A percentile compares a stretch with the other conserved stretches of the same genome.
Evolutionary conservation across 2,329 filamentous ascomycete genomes (phyloP).

Genomic region (Trichoderma afroharzianum): DNA sequence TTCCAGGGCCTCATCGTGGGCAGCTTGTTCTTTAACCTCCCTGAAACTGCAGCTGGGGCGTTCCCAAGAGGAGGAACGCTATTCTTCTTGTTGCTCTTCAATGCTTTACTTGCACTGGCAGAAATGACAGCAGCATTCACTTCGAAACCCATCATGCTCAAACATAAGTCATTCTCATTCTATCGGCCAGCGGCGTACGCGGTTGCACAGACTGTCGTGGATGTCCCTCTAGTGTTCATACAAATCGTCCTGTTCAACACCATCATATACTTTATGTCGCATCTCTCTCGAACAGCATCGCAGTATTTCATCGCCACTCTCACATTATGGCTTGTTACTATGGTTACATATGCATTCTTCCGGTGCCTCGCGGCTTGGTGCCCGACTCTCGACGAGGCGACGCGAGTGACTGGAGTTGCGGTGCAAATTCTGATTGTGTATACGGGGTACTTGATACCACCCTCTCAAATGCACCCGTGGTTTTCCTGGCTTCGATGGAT

Average conservation of each 20-base stretch:
- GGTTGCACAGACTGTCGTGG: conserved; percentile 53
- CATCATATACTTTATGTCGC: conserved; percentile 74
- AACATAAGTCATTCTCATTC: conserved; percentile 68
- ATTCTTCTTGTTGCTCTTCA: conserved; percentile 53
- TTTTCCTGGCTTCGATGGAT: conserved; percentile 72
- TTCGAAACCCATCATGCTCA: conserved; percentile 62
- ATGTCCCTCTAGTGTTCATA: conserved; percentile 59
- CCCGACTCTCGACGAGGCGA: conserved; percentile 59
- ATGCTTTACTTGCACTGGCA: conserved; percentile 65
- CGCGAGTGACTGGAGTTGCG: conserved; percentile 53
- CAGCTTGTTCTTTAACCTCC: conserved; percentile 71
- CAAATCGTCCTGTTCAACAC: conserved; percentile 67
- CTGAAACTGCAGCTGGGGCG: conserved; percentile 57
- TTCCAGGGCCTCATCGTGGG: conserved; percentile 73
- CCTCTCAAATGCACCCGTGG: conserved; percentile 49
- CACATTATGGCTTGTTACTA: conserved; percentile 56
- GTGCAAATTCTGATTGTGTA: conserved; percentile 65
- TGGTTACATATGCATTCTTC: conserved; percentile 57
- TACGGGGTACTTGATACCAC: conserved; percentile 62
- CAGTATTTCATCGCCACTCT: conserved; percentile 65
- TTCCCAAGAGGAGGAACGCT: conserved; percentile 51
- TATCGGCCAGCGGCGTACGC: conserved; percentile 58
- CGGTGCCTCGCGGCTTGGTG: conserved; percentile 57
- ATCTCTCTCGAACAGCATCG: conserved; percentile 61
- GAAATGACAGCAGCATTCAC: conserved; percentile 66